Base-by-base conservation (phyloP, 2,329 filamentous ascomycete genomes). In the Diaporthe vaccinii region DNA sequence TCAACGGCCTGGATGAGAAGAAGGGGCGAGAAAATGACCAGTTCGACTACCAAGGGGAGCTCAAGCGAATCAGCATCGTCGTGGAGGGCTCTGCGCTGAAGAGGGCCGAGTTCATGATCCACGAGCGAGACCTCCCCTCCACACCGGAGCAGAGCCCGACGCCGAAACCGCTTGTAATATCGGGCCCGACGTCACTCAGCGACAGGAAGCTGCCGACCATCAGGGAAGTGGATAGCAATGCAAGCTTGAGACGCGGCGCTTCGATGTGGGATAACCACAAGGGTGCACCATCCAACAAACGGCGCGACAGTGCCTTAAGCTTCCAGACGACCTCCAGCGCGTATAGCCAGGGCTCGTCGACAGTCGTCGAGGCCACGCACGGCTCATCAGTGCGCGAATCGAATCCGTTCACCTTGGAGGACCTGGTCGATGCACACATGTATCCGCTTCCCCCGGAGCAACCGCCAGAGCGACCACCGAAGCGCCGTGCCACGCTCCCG, bases 141-240 rank as follows among this genome's bases (percentile, higher is more conserved):
- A 22, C 65, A 6, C 31, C 65, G 0, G 65, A 36, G 34, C 44
- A 62, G 65, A 70, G 31, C 53, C 41, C 55, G 9, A 55, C 31
- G 31, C 72, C 61, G 20, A 49, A 28, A 22, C 53, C 72, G 17
- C 72, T 74, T 7, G 39, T 39, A 12, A 57, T 69, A 28, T 55
- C 53, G 5, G 58, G 25, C 34, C 44, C 65, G n/a, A 44, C 39
- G 41, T 25, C 31, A 25, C 17, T 58, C 10, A 51, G 28, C 36
- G 57, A 69, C n/a, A 71, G 28, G 44, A 62, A 61, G 25, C 55
- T 74, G 12, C 65, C 73, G 4, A 74, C 65, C 0, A 71, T 74
- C 65, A 62, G 73, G 28, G 73, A 74, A 57, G 73, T 70, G 10
- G 73, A 74, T 10, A 51, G 65, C 25, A 62, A 46, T 31, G 57